phyloP scores from a whole-genome alignment of 257 asterid species.

The Striga asiatica region DNA sequence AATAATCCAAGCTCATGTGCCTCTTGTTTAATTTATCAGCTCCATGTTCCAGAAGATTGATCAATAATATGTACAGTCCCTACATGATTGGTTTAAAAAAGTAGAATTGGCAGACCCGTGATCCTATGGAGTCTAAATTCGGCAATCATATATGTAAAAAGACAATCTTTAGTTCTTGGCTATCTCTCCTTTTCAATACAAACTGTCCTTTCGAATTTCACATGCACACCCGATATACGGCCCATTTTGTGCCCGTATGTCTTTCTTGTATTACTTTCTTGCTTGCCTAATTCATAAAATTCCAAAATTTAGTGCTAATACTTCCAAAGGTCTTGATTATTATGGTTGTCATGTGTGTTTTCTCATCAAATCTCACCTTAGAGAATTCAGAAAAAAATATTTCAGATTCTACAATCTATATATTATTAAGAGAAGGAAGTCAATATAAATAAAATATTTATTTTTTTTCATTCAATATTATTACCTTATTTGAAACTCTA shows the following conservation, averaged over 20 bases:
- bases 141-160: neutral
- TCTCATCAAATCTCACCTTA: no score
- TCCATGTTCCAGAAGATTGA: neutral
- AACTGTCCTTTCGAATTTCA: slow-evolving; percentile 21
- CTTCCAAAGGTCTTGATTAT: neutral
- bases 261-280: neutral
- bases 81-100: neutral
- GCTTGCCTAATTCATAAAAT: neutral
- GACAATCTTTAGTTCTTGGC: neutral
- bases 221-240: slow-evolving; percentile 17
- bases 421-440: no score
- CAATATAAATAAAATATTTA: no score
- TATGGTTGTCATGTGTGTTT: neutral
- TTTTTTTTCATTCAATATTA: no score
- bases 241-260: neutral
- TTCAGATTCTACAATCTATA: no score
- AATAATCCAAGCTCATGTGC: no score
- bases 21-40: no score
- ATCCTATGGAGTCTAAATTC: neutral
- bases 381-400: no score
- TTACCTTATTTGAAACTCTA: no score
- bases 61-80: neutral
- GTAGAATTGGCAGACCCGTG: slow-evolving; percentile 21
- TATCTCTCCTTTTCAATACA: slow-evolving; percentile 15
- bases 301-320: neutral